Conservation (phyloP, 2,329 filamentous ascomycete species). For the Malbranchea zuffiana region DNA sequence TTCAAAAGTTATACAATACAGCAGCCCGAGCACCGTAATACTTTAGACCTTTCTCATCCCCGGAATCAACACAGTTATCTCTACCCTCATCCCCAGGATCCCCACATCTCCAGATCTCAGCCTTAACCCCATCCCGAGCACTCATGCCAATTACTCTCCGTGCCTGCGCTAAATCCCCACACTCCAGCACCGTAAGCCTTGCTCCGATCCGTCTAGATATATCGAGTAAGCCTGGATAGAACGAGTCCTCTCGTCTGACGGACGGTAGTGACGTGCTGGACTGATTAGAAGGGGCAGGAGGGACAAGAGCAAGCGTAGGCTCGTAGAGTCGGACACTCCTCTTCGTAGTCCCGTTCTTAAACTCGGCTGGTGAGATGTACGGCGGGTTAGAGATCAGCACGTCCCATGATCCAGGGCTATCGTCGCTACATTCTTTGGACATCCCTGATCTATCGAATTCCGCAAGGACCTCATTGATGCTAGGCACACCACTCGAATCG, state of each 20-base stretch:
- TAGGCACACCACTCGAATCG: neutral
- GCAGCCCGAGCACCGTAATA: slow-evolving; percentile 12
- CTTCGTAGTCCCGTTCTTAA: slow-evolving; percentile 48
- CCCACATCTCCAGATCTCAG: slow-evolving; percentile 16
- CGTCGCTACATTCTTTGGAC: neutral
- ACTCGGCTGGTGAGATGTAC: slow-evolving; percentile 63
- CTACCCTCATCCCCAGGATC: neutral
- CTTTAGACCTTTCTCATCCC: neutral
- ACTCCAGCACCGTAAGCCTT: slow-evolving; percentile 28
- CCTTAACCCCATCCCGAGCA: neutral
- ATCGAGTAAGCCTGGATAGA: slow-evolving; percentile 27
- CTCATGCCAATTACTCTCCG: slow-evolving; percentile 17
- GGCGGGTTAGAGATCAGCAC: slow-evolving; percentile 82
- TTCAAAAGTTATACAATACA: slow-evolving; percentile 10
- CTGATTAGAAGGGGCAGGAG: slow-evolving; percentile 32
- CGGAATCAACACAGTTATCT: neutral
- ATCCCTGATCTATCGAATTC: slow-evolving; percentile 1
- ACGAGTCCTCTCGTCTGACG: slow-evolving; percentile 22
- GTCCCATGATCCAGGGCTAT: slow-evolving; percentile 29
- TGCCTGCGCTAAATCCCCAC: slow-evolving; percentile 27
- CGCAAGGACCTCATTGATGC: slow-evolving; percentile 1
- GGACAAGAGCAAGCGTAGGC: slow-evolving; percentile 67
- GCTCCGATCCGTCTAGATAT: slow-evolving; percentile 19
- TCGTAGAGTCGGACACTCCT: slow-evolving; percentile 73
- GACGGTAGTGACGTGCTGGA: neutral